These are phyloP conservation scores for Oryza nivara DNA, from an alignment of 176 grass and related monocot species.

Conservation along the genomic window DNA sequence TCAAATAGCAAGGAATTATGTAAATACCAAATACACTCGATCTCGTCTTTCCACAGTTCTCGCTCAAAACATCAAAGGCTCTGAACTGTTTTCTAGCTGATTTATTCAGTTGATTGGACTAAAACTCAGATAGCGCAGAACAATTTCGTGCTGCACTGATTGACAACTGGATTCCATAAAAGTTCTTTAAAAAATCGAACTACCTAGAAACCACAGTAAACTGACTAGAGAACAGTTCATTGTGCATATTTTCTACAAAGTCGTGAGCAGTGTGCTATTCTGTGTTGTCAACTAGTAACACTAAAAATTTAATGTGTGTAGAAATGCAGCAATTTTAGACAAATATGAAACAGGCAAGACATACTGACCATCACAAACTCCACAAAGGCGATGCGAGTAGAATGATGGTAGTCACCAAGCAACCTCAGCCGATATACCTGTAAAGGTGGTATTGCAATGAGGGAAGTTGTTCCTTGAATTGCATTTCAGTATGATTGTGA, in stretches of 20 bases:
- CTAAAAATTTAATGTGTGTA: not conserved
- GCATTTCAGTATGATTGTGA: constrained; percentile 13
- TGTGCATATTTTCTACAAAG: constrained; percentile 14
- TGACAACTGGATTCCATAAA: not conserved
- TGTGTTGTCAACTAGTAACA: not conserved
- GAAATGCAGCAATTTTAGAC: not conserved
- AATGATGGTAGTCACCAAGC: constrained; percentile 98
- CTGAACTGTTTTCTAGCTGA: constrained; percentile 25
- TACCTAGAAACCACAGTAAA: not conserved
- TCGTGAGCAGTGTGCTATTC: not conserved
- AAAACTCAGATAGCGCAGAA: not conserved
- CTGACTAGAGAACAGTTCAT: not conserved
- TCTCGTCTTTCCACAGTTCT: constrained; percentile 6
- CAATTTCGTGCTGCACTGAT: not conserved
- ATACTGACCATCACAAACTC: constrained; percentile 95
- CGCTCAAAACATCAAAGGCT: not conserved
- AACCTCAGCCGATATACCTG: constrained; percentile 94
- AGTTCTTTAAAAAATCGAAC: not conserved
- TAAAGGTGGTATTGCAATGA: constrained; percentile 31
- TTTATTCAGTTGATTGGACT: not conserved
- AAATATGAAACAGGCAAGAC: constrained; percentile 7
- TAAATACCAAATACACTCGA: not conserved
- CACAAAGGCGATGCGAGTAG: constrained; percentile 95
- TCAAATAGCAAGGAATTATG: not conserved
- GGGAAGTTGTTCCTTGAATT: constrained; percentile 17